Evolutionary conservation across 208 protist genomes (phyloP), one percentile per base, ranked within the genome.

Genomic region (Leishmania braziliensis): DNA sequence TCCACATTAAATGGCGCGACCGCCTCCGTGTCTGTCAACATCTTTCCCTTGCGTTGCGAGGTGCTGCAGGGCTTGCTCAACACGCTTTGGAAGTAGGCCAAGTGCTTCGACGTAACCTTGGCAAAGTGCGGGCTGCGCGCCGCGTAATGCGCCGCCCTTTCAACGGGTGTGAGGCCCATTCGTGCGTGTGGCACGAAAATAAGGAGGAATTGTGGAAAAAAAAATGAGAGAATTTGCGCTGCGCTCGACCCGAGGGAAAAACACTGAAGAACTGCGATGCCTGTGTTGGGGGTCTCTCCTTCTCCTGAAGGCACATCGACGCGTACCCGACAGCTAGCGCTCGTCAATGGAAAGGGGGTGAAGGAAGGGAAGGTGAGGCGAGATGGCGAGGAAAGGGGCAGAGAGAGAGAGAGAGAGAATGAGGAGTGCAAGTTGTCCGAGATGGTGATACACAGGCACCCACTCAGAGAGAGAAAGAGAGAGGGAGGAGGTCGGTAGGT

Each of bases 121-220:
- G 88, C 83, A 58, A 93, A 95, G 71, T 54, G 76, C 18, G 83
- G 3, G 80, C 82, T 93, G 80, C 91, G 91, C 12, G 81, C 81
- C 14, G 91, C 91, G 81, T 95, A 95, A 78, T 95, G 88, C 43
- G 80, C n/a, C 10, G 91, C 91, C 39, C 90, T 88, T 62, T 92
- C 85, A 14, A 86, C 77, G 1, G 89, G 83, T 48, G 85, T 85
- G 60, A 87, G 68, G 65, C 81, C 70, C 81, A 87, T 90, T 14
- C 20, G 0, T 50, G 26, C 60, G 36, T 18, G 36, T 53, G 39
- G 26, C 23, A 8, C 46, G 69, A n/a, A n/a, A 73, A 73, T 3
- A 16, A 5, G 43, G 20, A 26, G 39, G 23, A 33, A 54, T 26
- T 1, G 23, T 20, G 46, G 46, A 26, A 43, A 2, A 23, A 51